Conservation (phyloP, 768 basidiomycete genomes). For the Lactarius sanguifluus region DNA sequence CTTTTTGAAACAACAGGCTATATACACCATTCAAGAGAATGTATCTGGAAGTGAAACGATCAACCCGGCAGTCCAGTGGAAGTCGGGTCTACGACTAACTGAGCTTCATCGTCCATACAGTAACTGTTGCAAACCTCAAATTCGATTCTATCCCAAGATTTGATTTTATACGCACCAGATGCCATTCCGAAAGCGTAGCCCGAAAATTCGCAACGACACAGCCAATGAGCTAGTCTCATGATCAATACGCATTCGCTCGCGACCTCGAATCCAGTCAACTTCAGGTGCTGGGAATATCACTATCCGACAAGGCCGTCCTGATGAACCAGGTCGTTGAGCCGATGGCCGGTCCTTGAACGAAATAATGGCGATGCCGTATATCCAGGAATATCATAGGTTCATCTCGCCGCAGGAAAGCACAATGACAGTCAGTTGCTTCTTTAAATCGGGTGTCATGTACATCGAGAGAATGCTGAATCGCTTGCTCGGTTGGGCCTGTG, state of each 20-base stretch:
- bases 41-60: neutral
- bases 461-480: too few species aligned
- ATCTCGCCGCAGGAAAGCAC: neutral
- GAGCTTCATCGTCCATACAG: neutral
- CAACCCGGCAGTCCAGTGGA: neutral
- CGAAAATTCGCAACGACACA: too few species aligned
- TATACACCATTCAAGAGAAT: neutral
- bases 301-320: neutral
- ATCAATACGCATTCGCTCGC: neutral
- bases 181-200: too few species aligned
- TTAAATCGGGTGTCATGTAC: neutral
- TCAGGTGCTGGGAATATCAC: neutral
- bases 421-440: neutral
- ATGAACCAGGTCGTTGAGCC: neutral
- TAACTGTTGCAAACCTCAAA: neutral
- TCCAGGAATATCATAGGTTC: neutral
- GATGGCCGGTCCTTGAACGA: too few species aligned
- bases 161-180: neutral
- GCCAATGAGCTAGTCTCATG: too few species aligned
- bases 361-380: neutral
- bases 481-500: too few species aligned
- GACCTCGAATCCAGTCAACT: neutral
- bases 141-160: neutral
- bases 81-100: neutral
- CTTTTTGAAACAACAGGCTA: neutral